Percentiles rank a stretch among this genome's conserved stretches.
Conservation (phyloP, 1,284 basidiomycete species). For the Earliella scabrosa region DNA sequence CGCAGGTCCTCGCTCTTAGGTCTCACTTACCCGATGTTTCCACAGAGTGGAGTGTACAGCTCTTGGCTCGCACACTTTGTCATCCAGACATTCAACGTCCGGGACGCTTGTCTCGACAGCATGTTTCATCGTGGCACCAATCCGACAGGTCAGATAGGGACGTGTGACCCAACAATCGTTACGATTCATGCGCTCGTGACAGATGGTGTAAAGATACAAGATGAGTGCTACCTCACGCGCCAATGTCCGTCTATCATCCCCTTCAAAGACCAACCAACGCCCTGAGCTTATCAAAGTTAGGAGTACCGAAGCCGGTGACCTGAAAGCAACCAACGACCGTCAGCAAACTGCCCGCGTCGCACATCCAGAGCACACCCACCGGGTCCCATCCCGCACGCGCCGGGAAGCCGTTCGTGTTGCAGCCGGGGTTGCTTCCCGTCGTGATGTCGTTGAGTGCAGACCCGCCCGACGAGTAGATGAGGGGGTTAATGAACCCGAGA, state of each 20-base stretch:
- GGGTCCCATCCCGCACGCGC: slow-evolving; percentile 42
- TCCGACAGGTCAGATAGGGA: too few species aligned
- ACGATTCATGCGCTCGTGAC: background rate
- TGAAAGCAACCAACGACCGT: background rate
- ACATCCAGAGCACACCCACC: background rate
- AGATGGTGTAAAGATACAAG: background rate
- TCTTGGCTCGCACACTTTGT: too few species aligned
- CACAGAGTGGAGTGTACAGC: too few species aligned
- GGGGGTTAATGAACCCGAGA: slow-evolving; percentile 56
- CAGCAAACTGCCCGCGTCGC: background rate
- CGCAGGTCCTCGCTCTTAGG: too few species aligned
- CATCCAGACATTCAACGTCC: too few species aligned
- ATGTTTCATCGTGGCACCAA: too few species aligned
- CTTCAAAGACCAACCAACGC: slow-evolving; percentile 1
- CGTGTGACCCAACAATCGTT: too few species aligned
- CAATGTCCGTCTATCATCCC: slow-evolving; percentile 36
- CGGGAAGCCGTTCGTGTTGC: slow-evolving; percentile 41
- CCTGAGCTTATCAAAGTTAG: slow-evolving; percentile 28
- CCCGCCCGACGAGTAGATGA: slow-evolving; percentile 37
- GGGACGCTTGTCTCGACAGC: too few species aligned
- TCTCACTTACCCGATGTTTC: too few species aligned
- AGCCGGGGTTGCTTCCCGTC: slow-evolving; percentile 33
- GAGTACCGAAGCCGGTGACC: slow-evolving; percentile 35
- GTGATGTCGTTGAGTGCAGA: slow-evolving; percentile 49
- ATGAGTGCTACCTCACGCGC: slow-evolving; percentile 64